Evolutionary conservation across 1,139 yeast genomes (phyloP).

Genomic region (Candida labiduridarum): DNA sequence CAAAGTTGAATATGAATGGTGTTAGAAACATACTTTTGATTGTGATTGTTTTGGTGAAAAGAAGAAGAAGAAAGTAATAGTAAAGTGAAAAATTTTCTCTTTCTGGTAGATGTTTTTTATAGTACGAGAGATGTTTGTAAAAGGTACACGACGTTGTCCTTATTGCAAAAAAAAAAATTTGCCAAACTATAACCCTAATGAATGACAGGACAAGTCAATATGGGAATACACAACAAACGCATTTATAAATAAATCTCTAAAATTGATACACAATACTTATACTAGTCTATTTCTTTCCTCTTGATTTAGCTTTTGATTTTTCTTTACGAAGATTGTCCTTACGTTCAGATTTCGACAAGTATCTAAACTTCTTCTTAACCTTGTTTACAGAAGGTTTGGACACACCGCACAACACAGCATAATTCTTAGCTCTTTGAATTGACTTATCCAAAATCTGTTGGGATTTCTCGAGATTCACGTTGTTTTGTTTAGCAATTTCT

Average conservation of each 20-base stretch:
- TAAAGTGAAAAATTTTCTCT: not conserved
- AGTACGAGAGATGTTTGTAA: not conserved
- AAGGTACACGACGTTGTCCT: not conserved
- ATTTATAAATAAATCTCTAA: not conserved
- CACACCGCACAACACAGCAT: slow-evolving; percentile 65
- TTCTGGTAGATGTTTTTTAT: not conserved
- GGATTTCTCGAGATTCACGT: slow-evolving; percentile 62
- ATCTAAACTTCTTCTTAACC: slow-evolving; percentile 80
- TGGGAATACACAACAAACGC: not conserved
- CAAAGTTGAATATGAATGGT: not conserved
- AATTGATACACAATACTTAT: not conserved
- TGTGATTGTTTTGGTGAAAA: not conserved
- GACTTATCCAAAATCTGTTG: slow-evolving; percentile 65
- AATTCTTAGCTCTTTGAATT: slow-evolving; percentile 69
- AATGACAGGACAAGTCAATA: not conserved
- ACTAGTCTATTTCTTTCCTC: slow-evolving; percentile 11
- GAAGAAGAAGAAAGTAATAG: not conserved
- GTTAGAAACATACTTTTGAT: slow-evolving; percentile 2
- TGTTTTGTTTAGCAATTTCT: slow-evolving; percentile 60
- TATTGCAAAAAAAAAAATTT: not conserved
- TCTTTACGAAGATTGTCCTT: slow-evolving; percentile 67
- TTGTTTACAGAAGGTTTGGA: slow-evolving; percentile 35
- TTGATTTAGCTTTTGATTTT: slow-evolving; percentile 27
- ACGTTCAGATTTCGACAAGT: slow-evolving; percentile 78
- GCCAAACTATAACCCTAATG: not conserved